These are phyloP conservation scores for Gymnopilus dilepis DNA, from an alignment of 768 basidiomycete genomes.

Conservation along the genomic window DNA sequence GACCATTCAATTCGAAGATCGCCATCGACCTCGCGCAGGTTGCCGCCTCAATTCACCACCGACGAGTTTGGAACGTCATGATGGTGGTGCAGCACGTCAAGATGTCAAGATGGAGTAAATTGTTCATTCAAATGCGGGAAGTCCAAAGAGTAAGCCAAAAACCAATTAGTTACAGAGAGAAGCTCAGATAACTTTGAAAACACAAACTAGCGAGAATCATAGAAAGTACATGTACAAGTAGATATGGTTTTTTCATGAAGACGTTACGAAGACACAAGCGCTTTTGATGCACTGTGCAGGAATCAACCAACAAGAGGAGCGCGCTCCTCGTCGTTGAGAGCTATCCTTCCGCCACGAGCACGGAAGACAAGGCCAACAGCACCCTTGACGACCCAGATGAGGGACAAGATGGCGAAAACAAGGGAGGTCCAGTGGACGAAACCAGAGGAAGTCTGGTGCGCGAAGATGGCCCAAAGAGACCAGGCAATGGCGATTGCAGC, in stretches of 20 bases:
- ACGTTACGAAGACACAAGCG: neutral
- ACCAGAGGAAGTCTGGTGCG: conserved; percentile 62
- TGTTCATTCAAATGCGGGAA: neutral
- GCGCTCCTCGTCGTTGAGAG: conserved; percentile 86
- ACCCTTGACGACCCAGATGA: conserved; percentile 86
- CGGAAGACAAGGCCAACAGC: conserved; percentile 57
- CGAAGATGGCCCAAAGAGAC: conserved; percentile 94
- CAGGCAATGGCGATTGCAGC: conserved; percentile 91
- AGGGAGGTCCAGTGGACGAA: conserved; percentile 94
- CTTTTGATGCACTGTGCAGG: neutral
- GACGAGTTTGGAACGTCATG: too few species aligned
- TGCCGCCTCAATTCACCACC: too few species aligned
- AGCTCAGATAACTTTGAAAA: neutral
- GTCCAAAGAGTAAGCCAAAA: neutral
- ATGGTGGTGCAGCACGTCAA: too few species aligned
- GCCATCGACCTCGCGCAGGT: too few species aligned
- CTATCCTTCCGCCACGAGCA: conserved; percentile 53
- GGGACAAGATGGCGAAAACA: conserved; percentile 81
- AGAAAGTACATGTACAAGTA: neutral
- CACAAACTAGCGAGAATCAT: neutral
- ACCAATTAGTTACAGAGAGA: neutral
- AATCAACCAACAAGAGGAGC: conserved; percentile 70
- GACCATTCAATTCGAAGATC: too few species aligned
- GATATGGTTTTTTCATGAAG: conserved; percentile 1
- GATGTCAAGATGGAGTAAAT: neutral